phyloP scores from a whole-genome alignment of 768 basidiomycete genomes.

The Glaciozyma antarctica region DNA sequence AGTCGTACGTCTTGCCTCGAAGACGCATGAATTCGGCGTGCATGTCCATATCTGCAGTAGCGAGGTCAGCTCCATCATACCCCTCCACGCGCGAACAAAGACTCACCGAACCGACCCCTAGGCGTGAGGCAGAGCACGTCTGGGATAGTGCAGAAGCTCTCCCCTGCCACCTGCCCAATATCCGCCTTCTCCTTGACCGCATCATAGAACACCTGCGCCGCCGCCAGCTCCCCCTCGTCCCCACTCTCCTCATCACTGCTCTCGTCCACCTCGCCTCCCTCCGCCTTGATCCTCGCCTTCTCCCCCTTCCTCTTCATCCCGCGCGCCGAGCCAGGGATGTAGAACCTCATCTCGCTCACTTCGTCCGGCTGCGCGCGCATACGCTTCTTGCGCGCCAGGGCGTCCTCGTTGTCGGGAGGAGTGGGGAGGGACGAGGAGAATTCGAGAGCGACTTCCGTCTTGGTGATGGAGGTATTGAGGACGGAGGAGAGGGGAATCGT shows the following conservation, averaged over 20 bases:
- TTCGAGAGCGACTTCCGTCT: conserved; percentile 98
- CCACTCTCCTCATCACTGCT: conserved; percentile 41
- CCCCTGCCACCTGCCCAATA: conserved; percentile 80
- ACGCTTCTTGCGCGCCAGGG: conserved; percentile 25
- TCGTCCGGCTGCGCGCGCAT: conserved; percentile 27
- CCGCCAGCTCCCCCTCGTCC: conserved; percentile 39
- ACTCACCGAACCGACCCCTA: conserved; percentile 37
- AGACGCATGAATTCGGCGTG: conserved; percentile 86
- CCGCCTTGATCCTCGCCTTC: conserved; percentile 30
- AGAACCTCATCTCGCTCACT: conserved; percentile 76
- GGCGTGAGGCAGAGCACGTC: conserved; percentile 92
- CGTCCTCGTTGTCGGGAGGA: conserved; percentile 12
- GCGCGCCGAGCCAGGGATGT: conserved; percentile 74
- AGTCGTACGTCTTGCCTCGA: conserved; percentile 98
- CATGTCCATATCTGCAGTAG: conserved; percentile 88
- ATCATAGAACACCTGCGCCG: conserved; percentile 95
- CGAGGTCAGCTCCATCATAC: conserved; percentile 35
- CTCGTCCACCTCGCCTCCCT: conserved; percentile 39
- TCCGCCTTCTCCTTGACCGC: conserved; percentile 92
- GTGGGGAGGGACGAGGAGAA: conserved; percentile 45
- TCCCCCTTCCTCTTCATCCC: conserved; percentile 54
- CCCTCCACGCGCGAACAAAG: background rate
- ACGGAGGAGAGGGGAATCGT: conserved; percentile 77
- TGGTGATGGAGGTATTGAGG: conserved; percentile 94
- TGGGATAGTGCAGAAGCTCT: conserved; percentile 86